phyloP scores from a whole-genome alignment of 2,329 filamentous ascomycete species.

The Rutstroemia sp. region DNA sequence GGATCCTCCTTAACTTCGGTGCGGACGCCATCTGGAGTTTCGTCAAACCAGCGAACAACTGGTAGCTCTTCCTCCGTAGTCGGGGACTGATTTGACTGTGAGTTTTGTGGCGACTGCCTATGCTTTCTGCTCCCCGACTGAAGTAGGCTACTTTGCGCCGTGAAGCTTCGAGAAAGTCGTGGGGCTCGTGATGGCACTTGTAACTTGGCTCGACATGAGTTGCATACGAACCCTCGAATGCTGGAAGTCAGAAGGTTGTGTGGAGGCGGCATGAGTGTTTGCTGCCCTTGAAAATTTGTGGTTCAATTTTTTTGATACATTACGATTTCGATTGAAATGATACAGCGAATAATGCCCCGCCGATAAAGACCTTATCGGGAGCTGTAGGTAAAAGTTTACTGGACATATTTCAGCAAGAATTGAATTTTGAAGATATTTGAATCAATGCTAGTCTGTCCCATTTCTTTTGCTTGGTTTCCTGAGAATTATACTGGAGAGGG shows the following conservation, averaged over 20 bases:
- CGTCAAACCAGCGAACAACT: constrained; percentile 22
- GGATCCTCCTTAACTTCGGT: constrained; percentile 18
- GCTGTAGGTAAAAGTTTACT: too few relatives aligned
- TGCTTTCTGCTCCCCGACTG: constrained; percentile 5
- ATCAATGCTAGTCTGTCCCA: too few relatives aligned
- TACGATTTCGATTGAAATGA: constrained; percentile 9
- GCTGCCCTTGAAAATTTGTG: constrained; percentile 1
- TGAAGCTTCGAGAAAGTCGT: constrained; percentile 21
- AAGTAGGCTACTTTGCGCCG: constrained; percentile 9
- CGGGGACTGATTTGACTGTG: background rate
- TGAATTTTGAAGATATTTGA: too few relatives aligned
- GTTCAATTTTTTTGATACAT: constrained; percentile 3
- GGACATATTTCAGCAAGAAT: too few relatives aligned
- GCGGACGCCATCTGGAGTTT: constrained; percentile 24
- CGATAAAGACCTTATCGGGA: too few relatives aligned
- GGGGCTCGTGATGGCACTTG: constrained; percentile 13
- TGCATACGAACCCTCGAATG: constrained; percentile 27
- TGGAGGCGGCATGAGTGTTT: constrained; percentile 27
- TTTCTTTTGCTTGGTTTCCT: too few relatives aligned
- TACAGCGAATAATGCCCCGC: too few relatives aligned
- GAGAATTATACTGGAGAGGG: too few relatives aligned
- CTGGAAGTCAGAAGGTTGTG: constrained; percentile 21
- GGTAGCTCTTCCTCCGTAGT: constrained; percentile 4
- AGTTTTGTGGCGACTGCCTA: background rate
- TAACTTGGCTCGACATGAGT: constrained; percentile 27